These are phyloP conservation scores for Leccinum boreale DNA, from an alignment of 768 basidiomycete species.

Conservation along the genomic window DNA sequence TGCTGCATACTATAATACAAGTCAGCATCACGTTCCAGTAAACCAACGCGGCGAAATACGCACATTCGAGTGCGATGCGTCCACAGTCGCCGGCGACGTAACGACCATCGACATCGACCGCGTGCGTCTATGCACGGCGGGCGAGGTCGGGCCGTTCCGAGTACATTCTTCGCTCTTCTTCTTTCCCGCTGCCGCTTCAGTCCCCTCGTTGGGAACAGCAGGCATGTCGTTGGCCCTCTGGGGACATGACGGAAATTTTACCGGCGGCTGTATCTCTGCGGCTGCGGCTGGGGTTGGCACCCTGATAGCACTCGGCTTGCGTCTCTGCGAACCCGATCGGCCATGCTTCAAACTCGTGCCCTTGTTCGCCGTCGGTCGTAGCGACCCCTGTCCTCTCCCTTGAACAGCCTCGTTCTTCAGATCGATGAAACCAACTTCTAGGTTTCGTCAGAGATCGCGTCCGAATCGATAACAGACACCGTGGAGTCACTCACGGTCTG, in stretches of 20 bases:
- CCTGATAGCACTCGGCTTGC: constrained; percentile 3
- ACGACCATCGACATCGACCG: constrained; percentile 27
- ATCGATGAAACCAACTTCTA: constrained; percentile 20
- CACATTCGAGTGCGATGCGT: constrained; percentile 14
- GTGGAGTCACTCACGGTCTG: constrained; percentile 20
- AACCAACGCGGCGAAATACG: background rate
- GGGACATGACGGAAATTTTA: background rate
- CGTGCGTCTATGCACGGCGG: constrained; percentile 23
- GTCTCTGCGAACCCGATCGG: constrained; percentile 5
- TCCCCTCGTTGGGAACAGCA: background rate
- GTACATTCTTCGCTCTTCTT: background rate
- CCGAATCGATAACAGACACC: background rate
- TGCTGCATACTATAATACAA: constrained; percentile 19
- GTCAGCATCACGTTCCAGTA: background rate
- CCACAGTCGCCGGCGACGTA: constrained; percentile 12
- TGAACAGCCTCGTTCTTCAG: background rate
- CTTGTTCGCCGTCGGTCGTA: background rate
- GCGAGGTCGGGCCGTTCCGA: constrained; percentile 7
- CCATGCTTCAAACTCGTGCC: constrained; percentile 7
- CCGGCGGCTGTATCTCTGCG: background rate
- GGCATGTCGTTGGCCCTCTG: background rate
- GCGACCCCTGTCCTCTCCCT: background rate
- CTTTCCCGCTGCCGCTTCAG: background rate
- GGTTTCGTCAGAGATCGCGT: background rate
- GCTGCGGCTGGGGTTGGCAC: background rate